Base-by-base conservation (phyloP, 352 stramenopile genomes). In the Halophytophthora polymorphica region DNA sequence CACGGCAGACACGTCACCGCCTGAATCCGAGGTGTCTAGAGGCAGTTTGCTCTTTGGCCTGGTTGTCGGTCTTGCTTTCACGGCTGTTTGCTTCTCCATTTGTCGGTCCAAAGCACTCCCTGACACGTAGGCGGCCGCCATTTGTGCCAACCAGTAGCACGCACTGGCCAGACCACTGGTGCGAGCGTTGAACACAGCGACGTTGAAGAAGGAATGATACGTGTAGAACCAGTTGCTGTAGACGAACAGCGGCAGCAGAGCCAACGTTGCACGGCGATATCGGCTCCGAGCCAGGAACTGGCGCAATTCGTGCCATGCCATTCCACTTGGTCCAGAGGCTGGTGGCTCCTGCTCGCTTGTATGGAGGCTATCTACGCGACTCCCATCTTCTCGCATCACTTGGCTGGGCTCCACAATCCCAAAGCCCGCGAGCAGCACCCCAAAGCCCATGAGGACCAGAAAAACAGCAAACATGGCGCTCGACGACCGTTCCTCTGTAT, bases 181-280 rank as follows among this genome's bases (percentile, higher is more conserved):
- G 31, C 73, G 69, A n/a, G 57, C 37, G 34, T 64, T 79, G 56
- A 85, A 85, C 19, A 69, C 35, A 0, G 56, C 25, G 21, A 66
- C 51, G 57, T 86, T 86, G 63, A 58, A 82, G 48, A 77, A 73
- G 42, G 73, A 53, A 47, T 86, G 71, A 50, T 86, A 86, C 31
- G 64, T 77, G 62, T 86, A 86, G 49, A 86, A 86, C 69, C 69
- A 86, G 54, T 86, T 86, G 58, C 56, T 73, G 67, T 83, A 86
- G 6, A 50, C 54, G 45, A 82, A 80, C n/a, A 80, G 59, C 18
- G 71, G 74, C 7, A 83, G 45, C 35, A 86, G 42, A 11, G 46
- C 22, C 7, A 67, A 17, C 38, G 80, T 25, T 10, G 61, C n/a
- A 10, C 23, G 40, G 2, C 40, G 15, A 34, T 52, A 49, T 3